Evolutionary conservation across 208 protist species (phyloP), one percentile per base, ranked within the genome.

Genomic region (Leishmania braziliensis): DNA sequence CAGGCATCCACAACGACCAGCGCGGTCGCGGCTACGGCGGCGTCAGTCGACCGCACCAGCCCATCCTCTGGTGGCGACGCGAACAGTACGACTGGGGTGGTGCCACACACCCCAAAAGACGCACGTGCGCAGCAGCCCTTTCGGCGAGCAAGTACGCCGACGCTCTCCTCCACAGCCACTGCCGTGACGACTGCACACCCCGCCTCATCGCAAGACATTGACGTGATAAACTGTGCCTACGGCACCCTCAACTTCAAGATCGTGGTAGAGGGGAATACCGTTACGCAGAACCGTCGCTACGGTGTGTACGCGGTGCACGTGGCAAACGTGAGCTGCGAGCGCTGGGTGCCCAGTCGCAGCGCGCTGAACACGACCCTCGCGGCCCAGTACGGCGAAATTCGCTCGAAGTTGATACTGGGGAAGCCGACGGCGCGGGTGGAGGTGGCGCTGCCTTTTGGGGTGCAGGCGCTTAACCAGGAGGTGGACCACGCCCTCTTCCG

Each of bases 221-320:
- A 60, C 18, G 75, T 80, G 78, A 84, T 85, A 60, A 71, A 83
- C 20, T 62, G 54, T 50, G 48, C 66, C n/a, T 74, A 69, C 50
- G 29, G 51, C 14, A 26, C 69, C 4, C 76, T 86, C 5, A 83
- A 90, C 79, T 88, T 87, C 74, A 73, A 78, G 14, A 75, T 87
- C 39, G 82, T 86, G 12, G 75, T 97, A 14, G 88, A 94, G 58
- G 84, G 86, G 50, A 96, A 97, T 87, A 84, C 77, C n/a, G 79
- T 97, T 18, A 78, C 72, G 53, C 80, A 88, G 39, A 95, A 95
- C 77, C 66, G 53, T 10, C 68, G 51, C 29, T 81, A 84, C 65
- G 94, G 92, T 56, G 79, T 97, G 69, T 66, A 89, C 54, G 93
- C 90, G 76, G 80, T 91, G 83, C 94, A 97, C 81, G 80, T 96